These are phyloP conservation scores for Lachancea mirantina DNA, from an alignment of 805 yeast species.

Conservation along the genomic window DNA sequence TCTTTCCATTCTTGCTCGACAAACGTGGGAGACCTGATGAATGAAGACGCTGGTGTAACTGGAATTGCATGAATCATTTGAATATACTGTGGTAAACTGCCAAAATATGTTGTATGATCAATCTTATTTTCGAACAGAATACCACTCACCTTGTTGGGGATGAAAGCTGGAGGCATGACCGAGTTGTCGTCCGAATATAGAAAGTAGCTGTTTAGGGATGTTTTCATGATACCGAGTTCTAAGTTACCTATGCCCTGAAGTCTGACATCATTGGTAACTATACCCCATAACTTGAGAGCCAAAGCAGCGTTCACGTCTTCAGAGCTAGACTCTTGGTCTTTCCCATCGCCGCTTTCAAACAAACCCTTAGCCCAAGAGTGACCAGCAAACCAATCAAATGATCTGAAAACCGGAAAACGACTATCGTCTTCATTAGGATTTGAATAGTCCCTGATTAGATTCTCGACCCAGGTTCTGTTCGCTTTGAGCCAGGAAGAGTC, in stretches of 20 bases:
- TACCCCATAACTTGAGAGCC: conserved; percentile 61
- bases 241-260: conserved; percentile 51
- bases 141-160: conserved; percentile 63
- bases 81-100: conserved; percentile 62
- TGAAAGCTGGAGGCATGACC: conserved; percentile 48
- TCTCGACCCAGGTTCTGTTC: conserved; percentile 45
- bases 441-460: conserved; percentile 60
- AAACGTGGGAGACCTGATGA: conserved; percentile 46
- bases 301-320: conserved; percentile 70
- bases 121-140: conserved; percentile 66
- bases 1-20: conserved; percentile 59
- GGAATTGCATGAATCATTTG: conserved; percentile 79
- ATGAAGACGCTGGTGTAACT: conserved; percentile 59
- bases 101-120: conserved; percentile 71
- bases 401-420: conserved; percentile 58
- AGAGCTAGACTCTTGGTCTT: conserved; percentile 66
- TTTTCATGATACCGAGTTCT: conserved; percentile 52
- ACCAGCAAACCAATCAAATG: conserved; percentile 71
- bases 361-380: conserved; percentile 78
- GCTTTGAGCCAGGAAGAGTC: conserved; percentile 46
- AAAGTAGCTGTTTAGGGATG: conserved; percentile 50
- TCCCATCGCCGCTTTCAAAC: conserved; percentile 64
- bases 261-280: conserved; percentile 43
- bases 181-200: conserved; percentile 46
- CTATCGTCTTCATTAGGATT: conserved; percentile 49